Evolutionary conservation across 495 filamentous ascomycete genomes (phyloP).

Genomic region (Xylona heveae): DNA sequence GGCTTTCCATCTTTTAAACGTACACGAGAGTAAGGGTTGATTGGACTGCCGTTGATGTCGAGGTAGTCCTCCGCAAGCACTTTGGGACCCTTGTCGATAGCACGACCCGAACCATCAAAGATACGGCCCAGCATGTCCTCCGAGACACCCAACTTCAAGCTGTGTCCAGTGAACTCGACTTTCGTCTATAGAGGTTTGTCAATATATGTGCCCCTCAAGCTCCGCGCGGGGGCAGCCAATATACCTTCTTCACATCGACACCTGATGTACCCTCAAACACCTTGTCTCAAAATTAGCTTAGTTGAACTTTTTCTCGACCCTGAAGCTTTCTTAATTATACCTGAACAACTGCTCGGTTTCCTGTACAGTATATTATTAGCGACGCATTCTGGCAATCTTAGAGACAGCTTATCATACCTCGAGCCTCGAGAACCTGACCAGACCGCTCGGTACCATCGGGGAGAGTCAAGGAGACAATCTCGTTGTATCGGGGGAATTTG

Average conservation of each 20-base stretch:
- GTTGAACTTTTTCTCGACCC: not conserved
- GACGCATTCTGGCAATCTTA: constrained; percentile 1
- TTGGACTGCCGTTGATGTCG: constrained; percentile 97
- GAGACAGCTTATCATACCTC: constrained; percentile 35
- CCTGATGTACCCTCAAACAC: constrained; percentile 96
- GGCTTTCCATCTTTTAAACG: constrained; percentile 8
- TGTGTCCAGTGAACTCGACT: constrained; percentile 93
- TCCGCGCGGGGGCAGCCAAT: not conserved
- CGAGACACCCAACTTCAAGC: constrained; percentile 92
- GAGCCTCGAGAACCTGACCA: constrained; percentile 91
- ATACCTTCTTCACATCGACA: constrained; percentile 94
- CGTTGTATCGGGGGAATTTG: constrained; percentile 93
- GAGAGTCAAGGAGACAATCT: constrained; percentile 90
- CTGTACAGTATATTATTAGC: constrained; percentile 18
- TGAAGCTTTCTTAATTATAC: too few relatives aligned
- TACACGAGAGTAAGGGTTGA: constrained; percentile 95
- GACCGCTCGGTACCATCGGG: constrained; percentile 86
- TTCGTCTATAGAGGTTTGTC: constrained; percentile 18
- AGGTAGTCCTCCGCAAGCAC: constrained; percentile 94
- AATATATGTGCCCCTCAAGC: not conserved
- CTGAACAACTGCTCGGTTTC: constrained; percentile 81
- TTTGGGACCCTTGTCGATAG: constrained; percentile 97
- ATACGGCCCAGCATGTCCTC: constrained; percentile 99
- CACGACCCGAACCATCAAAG: constrained; percentile 91
- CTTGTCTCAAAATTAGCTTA: constrained; percentile 18